Base-by-base conservation (phyloP, 192 early-diverging fungal genomes). In the Endogone sp. region DNA sequence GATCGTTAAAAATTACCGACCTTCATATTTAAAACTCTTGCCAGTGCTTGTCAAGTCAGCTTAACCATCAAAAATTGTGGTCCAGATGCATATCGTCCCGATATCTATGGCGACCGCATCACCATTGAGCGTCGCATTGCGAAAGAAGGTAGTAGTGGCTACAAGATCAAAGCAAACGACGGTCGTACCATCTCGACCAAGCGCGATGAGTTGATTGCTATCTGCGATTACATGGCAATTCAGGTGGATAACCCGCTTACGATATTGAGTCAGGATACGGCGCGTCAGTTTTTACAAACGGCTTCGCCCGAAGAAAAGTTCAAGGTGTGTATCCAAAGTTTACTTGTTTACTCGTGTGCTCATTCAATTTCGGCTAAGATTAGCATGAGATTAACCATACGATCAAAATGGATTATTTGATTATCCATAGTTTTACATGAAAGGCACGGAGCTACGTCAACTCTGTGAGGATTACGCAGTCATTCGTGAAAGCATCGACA, bases 241-340 rank as follows among this genome's bases (percentile, higher is more conserved):
- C 87, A 93, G 67, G 89, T 98, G 32, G 91, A 93, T 73, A 99
- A 99, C 66, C 95, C 97, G 9, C 84, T 99, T 72, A 93, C 92
- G 65, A 88, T 97, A 20, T 87, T 99, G 10, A 93, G 90, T 2
- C 97, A 99, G 68, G 97, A 98, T 64, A 89, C 91, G 4, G 96
- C 97, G 8, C 85, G 93, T 26, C 88, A 90, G 79, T 98, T 99
- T 62, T 81, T 99, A 16, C 87, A 88, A 29, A 88, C 88, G 56
- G 92, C 88, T 44, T 90, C 90, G 20, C 71, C 93, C 2, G 81
- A 90, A 63, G 94, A 95, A 31, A 97, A 96, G 81, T 99, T 97
- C 83, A 89, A 84, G 63, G 85, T 86, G 68, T 25, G 31, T 6
- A 21, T 30, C 24, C 16, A 1, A 16, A 11, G 37, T 49, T 49